Evolutionary conservation across 441 rosid genomes (phyloP), one percentile per base, ranked within the genome.

Genomic region (Populus hybrid): DNA sequence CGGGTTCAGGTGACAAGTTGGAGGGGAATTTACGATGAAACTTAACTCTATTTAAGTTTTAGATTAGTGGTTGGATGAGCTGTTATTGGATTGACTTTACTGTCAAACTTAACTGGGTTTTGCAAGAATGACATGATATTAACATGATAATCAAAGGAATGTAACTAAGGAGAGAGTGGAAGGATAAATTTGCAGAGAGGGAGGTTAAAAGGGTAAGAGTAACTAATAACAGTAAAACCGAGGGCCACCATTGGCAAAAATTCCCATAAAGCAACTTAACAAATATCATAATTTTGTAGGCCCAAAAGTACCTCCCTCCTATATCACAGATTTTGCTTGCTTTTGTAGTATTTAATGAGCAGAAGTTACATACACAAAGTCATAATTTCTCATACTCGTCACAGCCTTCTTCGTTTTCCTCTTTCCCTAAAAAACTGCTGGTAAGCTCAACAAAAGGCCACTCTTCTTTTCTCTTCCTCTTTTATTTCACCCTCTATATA

Each of bases 381-480:
- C 68, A 20, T 24, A 9, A 9, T 65, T 28, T 65, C 32, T 65
- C 68, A 65, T 11, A 65, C 68, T 53, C n/a, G 18, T 46, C 34
- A 65, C 7, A 9, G 59, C 61, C n/a, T 53, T 53, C 61, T 53
- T 16, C 68, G 7, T 30, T 72, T 72, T 28, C 5, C 28, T 61
- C 66, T 16, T 36, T 50, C 67, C 18, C 46, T 68, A 7, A 59
- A n/a, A 16, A 57, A n/a, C 73, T 65, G 71, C 75, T 11, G 75
- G 75, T 71, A 71, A 65, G 10, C 24, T 61, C 20, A 42, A 66
- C 30, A 24, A 65, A 74, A 65, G 6, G 5, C 36, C 26, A 2
- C n/a, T 2, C 66, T 71, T 14, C 18, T 28, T 69, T n/a, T 30
- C 28, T 50, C 67, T 36, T 20, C 12, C 73, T 0, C 53, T 10